Conservation (phyloP, 129 eudicot genomes). For the Helianthus tuberosus region DNA sequence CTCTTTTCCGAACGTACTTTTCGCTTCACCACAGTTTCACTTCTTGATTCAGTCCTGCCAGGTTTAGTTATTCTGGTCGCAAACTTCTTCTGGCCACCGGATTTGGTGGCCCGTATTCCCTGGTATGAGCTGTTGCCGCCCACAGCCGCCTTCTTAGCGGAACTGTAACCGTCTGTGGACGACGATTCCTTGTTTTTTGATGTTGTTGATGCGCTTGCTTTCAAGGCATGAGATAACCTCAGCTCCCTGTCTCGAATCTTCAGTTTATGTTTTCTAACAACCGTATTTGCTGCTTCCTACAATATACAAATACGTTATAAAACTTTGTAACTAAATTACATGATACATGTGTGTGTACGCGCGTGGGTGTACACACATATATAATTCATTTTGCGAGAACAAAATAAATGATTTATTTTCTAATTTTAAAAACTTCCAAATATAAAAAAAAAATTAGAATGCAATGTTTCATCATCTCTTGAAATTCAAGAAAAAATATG, state of each 20-base stretch:
- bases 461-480: too few species aligned
- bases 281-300: constrained; percentile 47
- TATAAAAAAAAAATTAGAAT: too few species aligned
- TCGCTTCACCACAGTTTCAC: constrained; percentile 29
- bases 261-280: constrained; percentile 43
- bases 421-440: too few species aligned
- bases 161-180: background rate
- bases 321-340: background rate
- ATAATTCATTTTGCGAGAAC: too few species aligned
- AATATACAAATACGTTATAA: background rate
- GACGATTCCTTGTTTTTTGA: constrained; percentile 22
- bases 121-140: constrained; percentile 32
- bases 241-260: constrained; percentile 49
- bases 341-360: too few species aligned
- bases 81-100: constrained; percentile 44
- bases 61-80: constrained; percentile 26
- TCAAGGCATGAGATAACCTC: constrained; percentile 44
- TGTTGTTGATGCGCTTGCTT: constrained; percentile 31
- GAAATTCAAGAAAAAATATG: too few species aligned
- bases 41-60: constrained; percentile 23
- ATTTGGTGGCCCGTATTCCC: constrained; percentile 40
- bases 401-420: too few species aligned
- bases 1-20: constrained; percentile 43
- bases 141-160: constrained; percentile 26
- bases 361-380: too few species aligned